These are phyloP conservation scores for Flueggea neowawraea DNA, from an alignment of 441 rosid species.

Conservation along the genomic window DNA sequence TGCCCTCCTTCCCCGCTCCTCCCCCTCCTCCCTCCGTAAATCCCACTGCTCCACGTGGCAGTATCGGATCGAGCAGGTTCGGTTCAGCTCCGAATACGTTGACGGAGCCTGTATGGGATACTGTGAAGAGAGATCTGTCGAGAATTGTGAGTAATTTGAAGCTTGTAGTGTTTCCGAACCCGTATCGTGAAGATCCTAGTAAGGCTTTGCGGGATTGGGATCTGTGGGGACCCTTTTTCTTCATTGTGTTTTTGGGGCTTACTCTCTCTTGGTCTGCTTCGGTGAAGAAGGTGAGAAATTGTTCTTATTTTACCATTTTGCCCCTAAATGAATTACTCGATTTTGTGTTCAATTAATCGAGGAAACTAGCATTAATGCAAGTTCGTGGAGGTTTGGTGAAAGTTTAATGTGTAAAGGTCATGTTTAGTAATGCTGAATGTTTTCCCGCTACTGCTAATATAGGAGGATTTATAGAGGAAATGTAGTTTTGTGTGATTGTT, in stretches of 20 bases:
- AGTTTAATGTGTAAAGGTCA: no score
- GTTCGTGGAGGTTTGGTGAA: no score
- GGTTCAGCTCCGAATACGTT: slow-evolving; percentile 78
- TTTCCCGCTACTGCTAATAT: no score
- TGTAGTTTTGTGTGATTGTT: no score
- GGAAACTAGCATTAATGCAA: no score
- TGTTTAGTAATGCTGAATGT: no score
- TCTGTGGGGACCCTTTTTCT: slow-evolving; percentile 98
- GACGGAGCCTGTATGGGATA: slow-evolving; percentile 97
- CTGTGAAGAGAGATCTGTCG: slow-evolving; percentile 93
- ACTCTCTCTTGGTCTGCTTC: slow-evolving; percentile 94
- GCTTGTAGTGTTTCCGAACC: slow-evolving; percentile 95
- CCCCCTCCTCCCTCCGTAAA: slow-evolving; percentile 18
- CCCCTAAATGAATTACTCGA: no score
- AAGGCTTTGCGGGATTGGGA: slow-evolving; percentile 98
- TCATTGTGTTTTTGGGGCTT: slow-evolving; percentile 88
- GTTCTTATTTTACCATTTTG: background rate
- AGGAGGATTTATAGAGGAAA: no score
- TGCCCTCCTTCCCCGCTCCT: slow-evolving; percentile 40
- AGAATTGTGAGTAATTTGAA: slow-evolving; percentile 92
- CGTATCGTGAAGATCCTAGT: slow-evolving; percentile 89
- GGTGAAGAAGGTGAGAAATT: slow-evolving; percentile 59
- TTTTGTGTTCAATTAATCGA: no score
- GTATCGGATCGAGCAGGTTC: slow-evolving; percentile 42
- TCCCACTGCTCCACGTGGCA: slow-evolving; percentile 4